These are phyloP conservation scores for Fraxinus albicans DNA, from an alignment of 305 asterid species.

Conservation along the genomic window DNA sequence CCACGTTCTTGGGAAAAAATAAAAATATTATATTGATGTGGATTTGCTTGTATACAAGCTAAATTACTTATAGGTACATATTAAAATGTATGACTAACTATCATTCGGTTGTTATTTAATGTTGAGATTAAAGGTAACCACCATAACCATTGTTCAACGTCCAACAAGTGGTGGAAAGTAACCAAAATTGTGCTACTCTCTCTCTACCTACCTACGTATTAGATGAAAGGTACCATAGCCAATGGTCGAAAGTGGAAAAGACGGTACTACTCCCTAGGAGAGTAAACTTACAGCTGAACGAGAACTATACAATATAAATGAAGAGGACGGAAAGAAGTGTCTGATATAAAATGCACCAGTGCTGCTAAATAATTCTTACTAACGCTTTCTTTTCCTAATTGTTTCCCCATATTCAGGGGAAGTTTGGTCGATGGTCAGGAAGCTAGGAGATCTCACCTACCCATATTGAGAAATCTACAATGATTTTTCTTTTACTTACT, in stretches of 20 bases:
- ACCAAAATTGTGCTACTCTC: background rate
- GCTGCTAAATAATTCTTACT: background rate
- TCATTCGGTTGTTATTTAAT: background rate
- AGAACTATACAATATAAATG: background rate
- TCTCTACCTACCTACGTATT: background rate
- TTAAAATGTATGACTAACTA: background rate
- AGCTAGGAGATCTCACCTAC: background rate
- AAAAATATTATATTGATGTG: background rate
- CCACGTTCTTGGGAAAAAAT: background rate
- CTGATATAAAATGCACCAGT: background rate
- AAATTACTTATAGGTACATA: background rate
- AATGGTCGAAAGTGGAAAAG: background rate
- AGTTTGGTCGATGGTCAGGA: background rate
- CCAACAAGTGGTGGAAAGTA: background rate
- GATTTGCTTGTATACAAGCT: background rate
- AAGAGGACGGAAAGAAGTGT: background rate
- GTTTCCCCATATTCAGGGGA: background rate
- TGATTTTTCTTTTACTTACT: background rate
- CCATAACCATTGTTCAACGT: background rate
- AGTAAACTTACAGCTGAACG: background rate
- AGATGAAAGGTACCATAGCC: background rate
- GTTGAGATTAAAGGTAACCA: background rate
- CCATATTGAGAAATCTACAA: background rate
- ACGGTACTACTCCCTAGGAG: background rate
- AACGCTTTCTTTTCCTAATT: background rate